These are phyloP conservation scores for Rubia tinctorum DNA, from an alignment of 305 asterid species.

Conservation along the genomic window DNA sequence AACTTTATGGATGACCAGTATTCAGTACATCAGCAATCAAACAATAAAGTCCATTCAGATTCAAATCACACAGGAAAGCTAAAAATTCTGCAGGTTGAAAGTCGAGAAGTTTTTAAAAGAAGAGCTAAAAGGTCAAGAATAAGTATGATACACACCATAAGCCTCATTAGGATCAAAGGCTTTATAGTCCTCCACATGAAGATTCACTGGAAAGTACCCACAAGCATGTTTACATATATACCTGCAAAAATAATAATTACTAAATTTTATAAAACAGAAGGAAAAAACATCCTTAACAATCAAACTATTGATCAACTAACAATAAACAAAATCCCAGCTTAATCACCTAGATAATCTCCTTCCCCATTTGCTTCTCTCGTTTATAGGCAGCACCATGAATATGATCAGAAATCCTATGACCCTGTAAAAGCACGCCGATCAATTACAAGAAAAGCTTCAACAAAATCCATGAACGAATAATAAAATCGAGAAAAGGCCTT, in stretches of 20 bases:
- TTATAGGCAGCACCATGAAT: conserved; percentile 61
- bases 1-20: not conserved
- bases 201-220: conserved; percentile 86
- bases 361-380: conserved; percentile 70
- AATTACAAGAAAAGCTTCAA: conserved; percentile 2
- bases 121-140: conserved; percentile 6
- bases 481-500: conserved; percentile 15
- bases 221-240: conserved; percentile 83
- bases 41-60: not conserved
- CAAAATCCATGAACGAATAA: not conserved
- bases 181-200: conserved; percentile 85
- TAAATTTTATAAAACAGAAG: no score
- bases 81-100: not conserved
- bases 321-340: no score
- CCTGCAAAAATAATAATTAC: conserved; percentile 39
- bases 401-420: conserved; percentile 65
- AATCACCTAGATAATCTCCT: conserved; percentile 56
- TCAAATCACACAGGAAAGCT: not conserved
- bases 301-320: not conserved
- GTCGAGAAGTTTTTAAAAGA: not conserved
- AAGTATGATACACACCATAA: conserved; percentile 55
- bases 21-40: not conserved
- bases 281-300: not conserved
- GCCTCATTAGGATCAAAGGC: conserved; percentile 97
- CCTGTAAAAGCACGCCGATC: conserved; percentile 31